Evolutionary conservation across 2,329 filamentous ascomycete species (phyloP).

Genomic region (Hypoxylon sp.): DNA sequence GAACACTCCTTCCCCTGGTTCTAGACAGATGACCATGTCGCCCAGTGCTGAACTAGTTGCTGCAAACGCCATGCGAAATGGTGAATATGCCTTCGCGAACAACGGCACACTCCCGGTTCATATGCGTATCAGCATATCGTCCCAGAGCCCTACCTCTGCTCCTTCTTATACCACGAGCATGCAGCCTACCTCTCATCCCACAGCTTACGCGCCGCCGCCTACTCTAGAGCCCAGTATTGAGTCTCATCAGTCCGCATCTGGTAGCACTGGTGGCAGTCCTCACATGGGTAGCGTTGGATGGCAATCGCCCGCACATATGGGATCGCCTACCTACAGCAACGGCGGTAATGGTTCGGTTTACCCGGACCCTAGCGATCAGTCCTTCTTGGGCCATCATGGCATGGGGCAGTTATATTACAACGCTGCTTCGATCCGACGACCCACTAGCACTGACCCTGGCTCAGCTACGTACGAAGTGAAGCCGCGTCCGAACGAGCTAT

Average conservation of each 20-base stretch:
- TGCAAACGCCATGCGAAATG: conserved; percentile 75
- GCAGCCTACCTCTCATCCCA: conserved; percentile 87
- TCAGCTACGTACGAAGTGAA: conserved; percentile 71
- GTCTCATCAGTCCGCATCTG: conserved; percentile 73
- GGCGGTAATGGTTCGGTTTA: conserved; percentile 78
- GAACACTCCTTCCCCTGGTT: conserved; percentile 85
- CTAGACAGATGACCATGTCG: conserved; percentile 82
- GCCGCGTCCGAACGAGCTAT: conserved; percentile 58
- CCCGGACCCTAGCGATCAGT: conserved; percentile 79
- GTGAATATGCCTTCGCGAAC: conserved; percentile 81
- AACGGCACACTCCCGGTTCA: conserved; percentile 85
- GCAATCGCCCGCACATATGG: conserved; percentile 84
- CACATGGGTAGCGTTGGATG: conserved; percentile 86
- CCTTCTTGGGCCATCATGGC: conserved; percentile 66
- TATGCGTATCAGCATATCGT: conserved; percentile 79
- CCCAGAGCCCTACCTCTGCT: conserved; percentile 75
- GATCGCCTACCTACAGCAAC: conserved; percentile 74
- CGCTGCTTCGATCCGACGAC: conserved; percentile 71
- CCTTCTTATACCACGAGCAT: conserved; percentile 69
- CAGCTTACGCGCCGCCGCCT: conserved; percentile 82
- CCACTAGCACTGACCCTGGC: conserved; percentile 78
- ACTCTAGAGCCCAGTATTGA: conserved; percentile 88
- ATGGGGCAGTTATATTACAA: conserved; percentile 80
- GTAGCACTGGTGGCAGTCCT: conserved; percentile 84
- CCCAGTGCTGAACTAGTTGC: conserved; percentile 80